Conservation (phyloP, 805 yeast genomes). For the Candida pseudoglaebosa region DNA sequence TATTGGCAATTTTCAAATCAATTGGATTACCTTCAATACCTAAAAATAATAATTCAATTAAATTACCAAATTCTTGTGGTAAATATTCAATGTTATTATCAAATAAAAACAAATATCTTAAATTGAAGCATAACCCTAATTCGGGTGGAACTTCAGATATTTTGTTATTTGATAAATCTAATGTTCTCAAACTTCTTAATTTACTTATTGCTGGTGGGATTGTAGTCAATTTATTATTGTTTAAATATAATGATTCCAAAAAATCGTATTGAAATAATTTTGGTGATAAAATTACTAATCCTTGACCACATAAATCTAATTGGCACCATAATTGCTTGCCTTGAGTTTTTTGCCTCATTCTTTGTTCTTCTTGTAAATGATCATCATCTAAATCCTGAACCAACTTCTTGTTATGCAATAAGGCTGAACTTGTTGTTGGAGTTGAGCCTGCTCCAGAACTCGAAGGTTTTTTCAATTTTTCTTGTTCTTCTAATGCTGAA, state of each 20-base stretch:
- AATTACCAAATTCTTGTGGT: slow-evolving; percentile 82
- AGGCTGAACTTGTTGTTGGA: slow-evolving; percentile 33
- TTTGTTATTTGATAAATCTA: slow-evolving; percentile 80
- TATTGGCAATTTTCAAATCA: slow-evolving; percentile 57
- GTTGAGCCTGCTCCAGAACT: slow-evolving; percentile 19
- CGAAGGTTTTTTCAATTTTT: slow-evolving; percentile 38
- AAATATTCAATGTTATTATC: slow-evolving; percentile 75
- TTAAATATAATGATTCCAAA: slow-evolving; percentile 79
- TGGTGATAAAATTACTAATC: slow-evolving; percentile 64
- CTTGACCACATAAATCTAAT: slow-evolving; percentile 87
- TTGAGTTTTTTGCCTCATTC: slow-evolving; percentile 54
- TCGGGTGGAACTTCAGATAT: slow-evolving; percentile 75
- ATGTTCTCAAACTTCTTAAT: slow-evolving; percentile 68
- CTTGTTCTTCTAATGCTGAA: slow-evolving; percentile 38
- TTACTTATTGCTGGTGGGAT: slow-evolving; percentile 68
- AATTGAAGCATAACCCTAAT: slow-evolving; percentile 74
- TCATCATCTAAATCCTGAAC: slow-evolving; percentile 51
- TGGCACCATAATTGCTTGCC: slow-evolving; percentile 92
- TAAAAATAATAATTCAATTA: slow-evolving; percentile 77
- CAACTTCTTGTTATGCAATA: slow-evolving; percentile 41
- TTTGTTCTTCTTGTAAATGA: slow-evolving; percentile 48
- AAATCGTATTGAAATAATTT: slow-evolving; percentile 78
- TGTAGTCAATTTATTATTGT: slow-evolving; percentile 71
- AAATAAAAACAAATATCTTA: slow-evolving; percentile 79
- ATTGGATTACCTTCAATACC: slow-evolving; percentile 95